These are phyloP conservation scores for Pseudogymnoascus sp. DNA, from an alignment of 2,329 filamentous ascomycete species.

Conservation along the genomic window DNA sequence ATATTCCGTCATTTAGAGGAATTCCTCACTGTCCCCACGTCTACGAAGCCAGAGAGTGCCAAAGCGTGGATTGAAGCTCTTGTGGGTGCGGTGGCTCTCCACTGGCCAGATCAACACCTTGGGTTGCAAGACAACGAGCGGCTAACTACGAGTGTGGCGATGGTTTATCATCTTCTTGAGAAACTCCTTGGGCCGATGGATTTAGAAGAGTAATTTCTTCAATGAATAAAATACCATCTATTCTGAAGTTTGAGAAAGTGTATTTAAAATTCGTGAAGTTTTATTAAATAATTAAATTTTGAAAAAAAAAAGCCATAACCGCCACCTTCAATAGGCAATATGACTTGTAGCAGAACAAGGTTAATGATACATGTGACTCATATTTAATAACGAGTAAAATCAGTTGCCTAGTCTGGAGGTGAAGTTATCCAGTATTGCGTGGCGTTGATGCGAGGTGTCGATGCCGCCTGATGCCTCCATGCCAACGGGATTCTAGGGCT, in stretches of 20 bases:
- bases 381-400: neutral
- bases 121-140: neutral
- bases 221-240: neutral
- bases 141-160: neutral
- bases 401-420: neutral
- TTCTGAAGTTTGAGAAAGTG: neutral
- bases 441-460: neutral
- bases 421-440: neutral
- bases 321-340: neutral
- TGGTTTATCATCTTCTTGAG: neutral
- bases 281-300: too few relatives aligned
- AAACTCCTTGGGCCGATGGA: neutral
- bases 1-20: constrained; percentile 38
- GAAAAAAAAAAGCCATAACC: too few relatives aligned
- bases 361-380: neutral
- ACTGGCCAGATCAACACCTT: constrained; percentile 27
- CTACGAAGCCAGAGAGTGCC: neutral
- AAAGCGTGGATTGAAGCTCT: neutral
- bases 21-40: constrained; percentile 28
- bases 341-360: neutral
- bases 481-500: neutral
- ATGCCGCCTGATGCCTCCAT: neutral
- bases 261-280: too few relatives aligned
- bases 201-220: neutral
- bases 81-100: constrained; percentile 12